Conservation (phyloP, 2,329 filamentous ascomycete genomes). For the Venturia asperata region DNA sequence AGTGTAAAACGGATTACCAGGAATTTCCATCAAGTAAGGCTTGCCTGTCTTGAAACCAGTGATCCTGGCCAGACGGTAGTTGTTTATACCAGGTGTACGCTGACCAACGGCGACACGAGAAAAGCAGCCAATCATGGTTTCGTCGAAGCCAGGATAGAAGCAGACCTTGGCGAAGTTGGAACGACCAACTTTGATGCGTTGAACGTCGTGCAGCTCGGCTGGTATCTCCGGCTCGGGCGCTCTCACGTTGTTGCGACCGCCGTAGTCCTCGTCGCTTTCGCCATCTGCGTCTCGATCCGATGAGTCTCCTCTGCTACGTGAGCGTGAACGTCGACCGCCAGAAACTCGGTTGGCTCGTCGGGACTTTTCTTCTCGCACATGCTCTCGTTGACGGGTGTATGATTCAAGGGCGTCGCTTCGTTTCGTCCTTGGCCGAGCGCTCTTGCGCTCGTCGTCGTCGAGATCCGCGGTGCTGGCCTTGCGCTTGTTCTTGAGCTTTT, state of each 20-base stretch:
- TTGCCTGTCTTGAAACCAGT: constrained; percentile 75
- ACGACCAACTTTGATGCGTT: constrained; percentile 75
- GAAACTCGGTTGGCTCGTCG: constrained; percentile 43
- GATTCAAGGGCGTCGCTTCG: constrained; percentile 69
- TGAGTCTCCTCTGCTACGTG: constrained; percentile 26
- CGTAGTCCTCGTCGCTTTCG: constrained; percentile 49
- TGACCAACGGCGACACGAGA: constrained; percentile 76
- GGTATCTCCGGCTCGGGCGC: constrained; percentile 49
- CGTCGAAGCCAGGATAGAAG: constrained; percentile 85
- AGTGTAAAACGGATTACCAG: constrained; percentile 68
- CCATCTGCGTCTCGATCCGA: constrained; percentile 52
- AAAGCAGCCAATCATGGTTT: constrained; percentile 75
- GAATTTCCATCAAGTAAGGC: constrained; percentile 76
- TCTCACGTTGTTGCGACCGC: not conserved
- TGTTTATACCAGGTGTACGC: constrained; percentile 62
- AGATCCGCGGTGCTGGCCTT: constrained; percentile 73
- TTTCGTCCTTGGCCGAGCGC: constrained; percentile 46
- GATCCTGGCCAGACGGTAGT: constrained; percentile 84
- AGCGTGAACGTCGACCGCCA: constrained; percentile 34
- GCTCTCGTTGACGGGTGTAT: constrained; percentile 54
- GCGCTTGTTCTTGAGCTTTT: constrained; percentile 47
- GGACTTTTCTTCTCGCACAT: constrained; percentile 49
- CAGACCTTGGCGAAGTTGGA: constrained; percentile 84
- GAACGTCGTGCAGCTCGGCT: constrained; percentile 70
- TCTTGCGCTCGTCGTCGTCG: constrained; percentile 70